Conservation (phyloP, 2,329 filamentous ascomycete species). For the Xylariomycetidae sp. region DNA sequence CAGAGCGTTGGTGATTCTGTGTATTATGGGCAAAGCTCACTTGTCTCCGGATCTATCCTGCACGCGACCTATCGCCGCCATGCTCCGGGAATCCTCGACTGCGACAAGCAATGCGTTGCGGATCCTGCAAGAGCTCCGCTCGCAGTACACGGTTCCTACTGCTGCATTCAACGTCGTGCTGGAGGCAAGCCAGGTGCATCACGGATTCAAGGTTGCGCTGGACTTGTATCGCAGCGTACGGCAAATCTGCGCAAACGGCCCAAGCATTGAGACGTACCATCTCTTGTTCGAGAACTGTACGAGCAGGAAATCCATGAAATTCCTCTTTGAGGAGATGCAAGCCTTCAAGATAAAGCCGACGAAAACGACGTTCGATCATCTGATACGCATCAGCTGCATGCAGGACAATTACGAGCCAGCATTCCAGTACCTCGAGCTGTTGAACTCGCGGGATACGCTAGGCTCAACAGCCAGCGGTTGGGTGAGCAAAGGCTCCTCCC, state of each 20-base stretch:
- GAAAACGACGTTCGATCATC: slow-evolving; percentile 22
- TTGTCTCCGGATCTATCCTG: slow-evolving; percentile 50
- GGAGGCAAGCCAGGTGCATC: slow-evolving; percentile 25
- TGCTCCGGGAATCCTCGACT: slow-evolving; percentile 42
- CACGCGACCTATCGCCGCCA: slow-evolving; percentile 56
- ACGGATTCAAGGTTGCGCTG: slow-evolving; percentile 22
- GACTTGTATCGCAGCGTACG: slow-evolving; percentile 32
- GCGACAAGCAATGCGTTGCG: slow-evolving; percentile 47
- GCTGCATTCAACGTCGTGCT: slow-evolving; percentile 36
- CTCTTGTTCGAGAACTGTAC: slow-evolving; percentile 27
- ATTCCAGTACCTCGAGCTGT: slow-evolving; percentile 25
- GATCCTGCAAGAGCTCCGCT: slow-evolving; percentile 49
- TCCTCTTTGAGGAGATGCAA: slow-evolving; percentile 32
- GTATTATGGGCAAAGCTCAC: slow-evolving; percentile 65
- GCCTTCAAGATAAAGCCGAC: slow-evolving; percentile 27
- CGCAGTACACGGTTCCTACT: slow-evolving; percentile 28
- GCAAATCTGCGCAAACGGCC: slow-evolving; percentile 28
- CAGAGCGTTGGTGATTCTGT: slow-evolving; percentile 63
- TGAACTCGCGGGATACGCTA: slow-evolving; percentile 13
- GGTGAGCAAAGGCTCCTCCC: slow-evolving; percentile 26
- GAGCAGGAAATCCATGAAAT: slow-evolving; percentile 23
- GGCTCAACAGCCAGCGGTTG: slow-evolving; percentile 18
- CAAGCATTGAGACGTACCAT: slow-evolving; percentile 30
- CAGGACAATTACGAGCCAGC: slow-evolving; percentile 29
- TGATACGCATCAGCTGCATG: slow-evolving; percentile 27